Conservation (phyloP, 2,329 filamentous ascomycete species). For the Cladosporium austrohemisphaericum region DNA sequence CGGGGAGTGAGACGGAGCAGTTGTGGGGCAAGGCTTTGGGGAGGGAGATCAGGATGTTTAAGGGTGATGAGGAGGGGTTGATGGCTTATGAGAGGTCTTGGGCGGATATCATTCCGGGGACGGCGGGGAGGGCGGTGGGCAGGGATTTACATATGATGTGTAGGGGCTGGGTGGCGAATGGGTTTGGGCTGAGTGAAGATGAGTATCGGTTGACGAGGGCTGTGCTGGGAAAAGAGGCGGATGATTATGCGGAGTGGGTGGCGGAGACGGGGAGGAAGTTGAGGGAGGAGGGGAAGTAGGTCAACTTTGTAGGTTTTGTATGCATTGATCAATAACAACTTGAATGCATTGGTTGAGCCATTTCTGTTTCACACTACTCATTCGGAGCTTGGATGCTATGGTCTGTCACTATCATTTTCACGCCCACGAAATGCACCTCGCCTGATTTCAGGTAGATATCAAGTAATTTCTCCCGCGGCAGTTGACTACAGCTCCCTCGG, state of each 20-base stretch:
- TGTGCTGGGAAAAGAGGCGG: conserved; percentile 3
- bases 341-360: too few species aligned
- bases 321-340: not conserved
- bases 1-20: not conserved
- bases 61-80: conserved; percentile 7
- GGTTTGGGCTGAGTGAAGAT: conserved; percentile 3
- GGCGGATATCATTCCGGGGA: conserved; percentile 1
- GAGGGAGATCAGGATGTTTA: not conserved
- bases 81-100: conserved; percentile 2
- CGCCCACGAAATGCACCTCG: too few species aligned
- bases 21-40: not conserved
- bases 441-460: too few species aligned
- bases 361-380: too few species aligned
- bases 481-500: too few species aligned
- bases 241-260: conserved; percentile 10
- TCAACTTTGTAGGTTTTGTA: not conserved
- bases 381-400: too few species aligned
- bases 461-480: too few species aligned
- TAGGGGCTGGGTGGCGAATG: not conserved
- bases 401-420: too few species aligned
- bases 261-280: conserved; percentile 4
- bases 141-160: conserved; percentile 3
- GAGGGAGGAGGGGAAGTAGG: not conserved
- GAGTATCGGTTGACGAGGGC: conserved; percentile 7
- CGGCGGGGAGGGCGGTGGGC: conserved; percentile 1